Evolutionary conservation across 1,284 basidiomycete species (phyloP).

Genomic region (Leccinum subrobustum): DNA sequence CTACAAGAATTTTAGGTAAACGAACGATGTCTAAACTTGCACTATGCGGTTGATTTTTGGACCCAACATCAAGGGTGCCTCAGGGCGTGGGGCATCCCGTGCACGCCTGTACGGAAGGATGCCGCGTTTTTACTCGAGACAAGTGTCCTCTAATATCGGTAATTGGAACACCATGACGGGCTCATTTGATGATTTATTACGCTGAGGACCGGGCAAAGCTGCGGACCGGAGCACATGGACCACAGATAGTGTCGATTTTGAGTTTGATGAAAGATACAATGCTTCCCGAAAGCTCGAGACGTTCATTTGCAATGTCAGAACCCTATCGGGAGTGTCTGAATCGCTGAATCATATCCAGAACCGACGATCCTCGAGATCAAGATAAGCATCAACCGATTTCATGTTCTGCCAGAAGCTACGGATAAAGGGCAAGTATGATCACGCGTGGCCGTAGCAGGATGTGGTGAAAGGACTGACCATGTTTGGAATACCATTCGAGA

Average conservation of each 20-base stretch:
- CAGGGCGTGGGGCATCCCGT: background rate
- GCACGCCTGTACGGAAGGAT: background rate
- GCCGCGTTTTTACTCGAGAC: background rate
- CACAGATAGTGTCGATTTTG: background rate
- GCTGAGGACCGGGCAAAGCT: background rate
- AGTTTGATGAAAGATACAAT: background rate
- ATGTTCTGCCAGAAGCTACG: constrained; percentile 85
- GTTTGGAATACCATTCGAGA: constrained; percentile 66
- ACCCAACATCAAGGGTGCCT: background rate
- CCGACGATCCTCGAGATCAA: background rate
- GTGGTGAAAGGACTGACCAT: too few relatives aligned
- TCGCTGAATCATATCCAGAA: background rate
- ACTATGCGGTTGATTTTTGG: background rate
- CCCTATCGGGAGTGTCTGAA: background rate
- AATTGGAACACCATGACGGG: background rate
- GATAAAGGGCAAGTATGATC: constrained; percentile 3
- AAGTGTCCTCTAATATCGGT: background rate
- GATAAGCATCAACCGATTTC: constrained; percentile 63
- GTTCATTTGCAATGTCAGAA: background rate
- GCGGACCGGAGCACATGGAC: background rate
- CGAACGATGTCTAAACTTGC: background rate
- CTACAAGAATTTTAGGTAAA: background rate
- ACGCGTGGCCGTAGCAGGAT: background rate
- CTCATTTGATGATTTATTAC: background rate
- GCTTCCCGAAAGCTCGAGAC: background rate